Base-by-base conservation (phyloP, 257 asterid species). In the Petunia secreta region DNA sequence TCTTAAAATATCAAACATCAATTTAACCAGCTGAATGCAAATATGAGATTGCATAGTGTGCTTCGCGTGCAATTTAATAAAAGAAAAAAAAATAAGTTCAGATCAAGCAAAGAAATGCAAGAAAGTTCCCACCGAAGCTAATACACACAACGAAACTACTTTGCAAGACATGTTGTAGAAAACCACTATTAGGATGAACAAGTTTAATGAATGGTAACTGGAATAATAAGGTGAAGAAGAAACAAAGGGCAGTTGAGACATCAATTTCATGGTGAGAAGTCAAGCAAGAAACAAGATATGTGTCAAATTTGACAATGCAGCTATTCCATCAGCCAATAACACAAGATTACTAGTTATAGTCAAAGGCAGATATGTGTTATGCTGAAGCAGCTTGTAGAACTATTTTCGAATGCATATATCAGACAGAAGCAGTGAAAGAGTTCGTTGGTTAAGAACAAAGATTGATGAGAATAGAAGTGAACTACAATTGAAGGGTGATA, bases 111-210 rank as follows among this genome's bases (percentile, higher is more conserved):
- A 46, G 55, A 15, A 43, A 67, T 41, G 55, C 1, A 3, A 34
- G 75, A 67, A 67, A 67, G 15, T 43, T 66, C 54, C 53, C 54
- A 66, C 52, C 74, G 13, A 52, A 39, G 50, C 73, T 65, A 65
- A 65, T 14, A 65, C 52, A 38, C 75, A 66, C 54, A 41, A 40
- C 40, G 75, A 40, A 66, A 41, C 75, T 40, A 66, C 54, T 41
- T 68, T 44, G 57, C 8, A 13, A 68, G 39, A 66, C 75, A 15
- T 65, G 14, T 41, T 15, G 75, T 25, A 66, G 75, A 16, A 55
- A 68, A 68, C 38, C 75, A 68, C 75, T 41, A 44, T 4, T 16
- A 66, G 75, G 75, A 40, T 66, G 52, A 40, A 41, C 14, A 40
- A 65, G 40, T 65, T 65, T 65, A 65, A 65, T 6, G 1, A 2